Percentiles rank a stretch among this genome's conserved stretches.
Conservation (phyloP, 257 asterid genomes). For the Coffea canephora region DNA sequence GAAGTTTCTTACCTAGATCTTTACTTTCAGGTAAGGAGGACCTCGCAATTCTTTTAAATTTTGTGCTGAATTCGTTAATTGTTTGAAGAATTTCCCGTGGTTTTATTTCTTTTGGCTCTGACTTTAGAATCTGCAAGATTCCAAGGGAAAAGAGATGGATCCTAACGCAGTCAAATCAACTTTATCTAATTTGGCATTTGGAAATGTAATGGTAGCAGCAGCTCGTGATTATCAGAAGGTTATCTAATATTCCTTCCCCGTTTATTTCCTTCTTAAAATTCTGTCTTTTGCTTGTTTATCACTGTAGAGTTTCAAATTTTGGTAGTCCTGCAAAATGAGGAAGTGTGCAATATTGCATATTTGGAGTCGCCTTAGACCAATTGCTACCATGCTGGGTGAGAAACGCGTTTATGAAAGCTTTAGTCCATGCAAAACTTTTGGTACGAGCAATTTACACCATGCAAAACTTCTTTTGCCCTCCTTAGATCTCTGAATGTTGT, state of each 20-base stretch:
- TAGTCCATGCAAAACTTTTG: too few relatives aligned
- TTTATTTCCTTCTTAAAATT: background rate
- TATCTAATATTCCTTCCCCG: background rate
- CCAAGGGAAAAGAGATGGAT: slow-evolving; percentile 46
- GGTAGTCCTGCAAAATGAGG: background rate
- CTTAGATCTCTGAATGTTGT: too few relatives aligned
- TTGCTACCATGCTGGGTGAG: too few relatives aligned
- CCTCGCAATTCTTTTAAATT: too few relatives aligned
- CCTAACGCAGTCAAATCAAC: slow-evolving; percentile 90
- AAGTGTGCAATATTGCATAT: slow-evolving; percentile 2
- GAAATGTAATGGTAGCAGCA: slow-evolving; percentile 98
- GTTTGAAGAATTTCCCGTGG: too few relatives aligned
- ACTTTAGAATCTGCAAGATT: background rate
- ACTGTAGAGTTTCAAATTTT: background rate
- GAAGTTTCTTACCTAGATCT: slow-evolving; percentile 6
- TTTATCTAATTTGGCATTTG: slow-evolving; percentile 76
- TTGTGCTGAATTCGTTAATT: background rate
- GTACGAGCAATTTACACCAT: too few relatives aligned
- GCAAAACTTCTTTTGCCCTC: too few relatives aligned
- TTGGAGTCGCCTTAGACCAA: background rate
- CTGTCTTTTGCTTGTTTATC: background rate
- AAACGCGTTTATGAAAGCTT: too few relatives aligned
- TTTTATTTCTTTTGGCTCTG: background rate
- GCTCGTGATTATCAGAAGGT: slow-evolving; percentile 99
- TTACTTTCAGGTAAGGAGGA: background rate